Base-by-base conservation (phyloP, 1,139 yeast genomes). In the Candida gigantensis region DNA sequence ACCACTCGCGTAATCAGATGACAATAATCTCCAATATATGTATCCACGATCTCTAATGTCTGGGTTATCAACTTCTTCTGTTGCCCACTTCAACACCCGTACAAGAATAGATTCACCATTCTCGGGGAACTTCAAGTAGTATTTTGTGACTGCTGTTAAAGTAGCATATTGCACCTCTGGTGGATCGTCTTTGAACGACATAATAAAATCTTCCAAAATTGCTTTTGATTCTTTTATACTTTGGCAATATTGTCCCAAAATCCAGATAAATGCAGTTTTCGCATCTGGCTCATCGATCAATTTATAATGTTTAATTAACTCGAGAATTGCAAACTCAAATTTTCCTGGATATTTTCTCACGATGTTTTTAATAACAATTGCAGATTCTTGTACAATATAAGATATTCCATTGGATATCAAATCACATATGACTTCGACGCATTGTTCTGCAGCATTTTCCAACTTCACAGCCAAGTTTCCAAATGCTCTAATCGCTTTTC, bases 381-480 rank as follows among this genome's bases (percentile, higher is more conserved):
- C 74, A 0, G 88, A 77, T 52, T 90, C 97, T 53, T 89, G 95
- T 2, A 85, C 81, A 34, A 88, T 77, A 51, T 85, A 84, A 3
- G 88, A 76, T 3, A 85, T 78, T 1, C 84, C 84, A 42, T 81
- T 81, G 2, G 81, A 68, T 1, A 84, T 62, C 41, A 88, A 66
- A 30, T 76, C 83, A 35, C 79, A 52, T 5, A 89, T 59, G 1
- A 79, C 77, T 11, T 75, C 75, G 5, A 85, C 84, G 57, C 95
- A 86, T 25, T 72, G 68, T 7, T 72, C 65, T 0, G 92, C 80
- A 1, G 74, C 68, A 34, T 65, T 76, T 7, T 58, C 54, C 17
- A 88, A 63, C 51, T 87, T 88, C 21, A 89, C 81, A 0, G 96
- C 95, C 25, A 92, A 65, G 50, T 88, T 86, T 2, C 97, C 97